Percentiles rank a stretch among this genome's conserved stretches.
Conservation (phyloP, 75 land plant species). For the Azolla pinnata region DNA sequence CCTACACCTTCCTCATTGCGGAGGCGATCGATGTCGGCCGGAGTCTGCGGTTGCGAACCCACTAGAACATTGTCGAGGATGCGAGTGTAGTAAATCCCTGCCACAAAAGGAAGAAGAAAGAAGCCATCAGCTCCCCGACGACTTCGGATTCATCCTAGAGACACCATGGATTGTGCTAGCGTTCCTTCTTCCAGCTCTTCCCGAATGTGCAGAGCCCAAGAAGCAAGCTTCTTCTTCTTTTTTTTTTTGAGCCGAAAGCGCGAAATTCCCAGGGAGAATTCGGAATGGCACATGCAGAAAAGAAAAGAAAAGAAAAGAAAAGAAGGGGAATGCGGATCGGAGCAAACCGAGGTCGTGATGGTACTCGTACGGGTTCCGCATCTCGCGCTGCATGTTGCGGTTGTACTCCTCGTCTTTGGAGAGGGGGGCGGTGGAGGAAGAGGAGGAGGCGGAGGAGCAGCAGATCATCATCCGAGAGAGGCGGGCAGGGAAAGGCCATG, state of each 20-base stretch:
- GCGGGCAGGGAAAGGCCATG: slow-evolving; percentile 20
- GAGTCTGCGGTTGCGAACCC: slow-evolving; percentile 84
- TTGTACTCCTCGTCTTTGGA: slow-evolving; percentile 61
- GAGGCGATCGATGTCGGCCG: slow-evolving; percentile 50
- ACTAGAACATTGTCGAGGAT: slow-evolving; percentile 64
- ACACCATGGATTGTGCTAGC: too few relatives aligned
- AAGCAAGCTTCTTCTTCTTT: too few relatives aligned
- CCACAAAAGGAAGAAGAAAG: neutral
- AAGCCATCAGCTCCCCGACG: too few relatives aligned
- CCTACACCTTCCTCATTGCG: slow-evolving; percentile 54
- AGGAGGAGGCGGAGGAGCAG: neutral
- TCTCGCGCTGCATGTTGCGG: slow-evolving; percentile 64
- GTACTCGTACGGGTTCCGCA: slow-evolving; percentile 85
- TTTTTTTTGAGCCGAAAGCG: too few relatives aligned
- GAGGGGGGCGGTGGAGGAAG: neutral
- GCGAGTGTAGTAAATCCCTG: slow-evolving; percentile 75
- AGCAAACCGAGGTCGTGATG: slow-evolving; percentile 70
- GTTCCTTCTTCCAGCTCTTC: too few relatives aligned
- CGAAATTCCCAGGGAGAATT: too few relatives aligned
- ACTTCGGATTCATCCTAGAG: too few relatives aligned
- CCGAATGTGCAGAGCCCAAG: too few relatives aligned
- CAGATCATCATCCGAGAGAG: too few relatives aligned
- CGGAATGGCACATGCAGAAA: too few relatives aligned
- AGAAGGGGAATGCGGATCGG: slow-evolving; percentile 1
- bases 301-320: too few relatives aligned